These are phyloP conservation scores for Botrytis pseudocinerea DNA, from an alignment of 2,329 filamentous ascomycete genomes.

Conservation along the genomic window DNA sequence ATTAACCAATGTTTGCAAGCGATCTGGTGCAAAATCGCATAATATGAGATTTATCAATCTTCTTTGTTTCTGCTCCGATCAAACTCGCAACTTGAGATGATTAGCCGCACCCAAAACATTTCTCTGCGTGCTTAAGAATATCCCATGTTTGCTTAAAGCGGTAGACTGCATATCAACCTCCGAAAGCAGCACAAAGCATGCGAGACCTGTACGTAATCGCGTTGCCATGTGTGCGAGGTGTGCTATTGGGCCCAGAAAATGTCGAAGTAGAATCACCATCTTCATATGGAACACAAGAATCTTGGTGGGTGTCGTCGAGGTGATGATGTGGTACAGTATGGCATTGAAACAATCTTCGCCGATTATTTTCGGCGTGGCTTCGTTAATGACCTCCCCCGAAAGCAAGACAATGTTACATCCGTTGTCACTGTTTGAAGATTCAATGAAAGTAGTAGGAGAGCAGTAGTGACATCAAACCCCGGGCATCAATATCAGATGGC, in stretches of 20 bases:
- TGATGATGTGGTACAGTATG: not conserved
- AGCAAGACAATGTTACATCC: not conserved
- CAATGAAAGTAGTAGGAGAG: not conserved
- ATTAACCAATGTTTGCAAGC: not conserved
- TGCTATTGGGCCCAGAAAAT: not conserved
- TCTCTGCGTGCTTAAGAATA: not conserved
- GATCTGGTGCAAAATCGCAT: not conserved
- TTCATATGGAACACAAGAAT: not conserved
- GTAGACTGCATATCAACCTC: not conserved
- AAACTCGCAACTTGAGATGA: not conserved
- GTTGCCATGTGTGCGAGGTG: conserved; percentile 1
- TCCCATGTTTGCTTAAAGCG: not conserved
- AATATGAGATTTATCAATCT: not conserved
- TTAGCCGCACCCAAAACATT: not conserved
- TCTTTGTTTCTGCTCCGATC: not conserved
- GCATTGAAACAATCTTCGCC: conserved; percentile 6
- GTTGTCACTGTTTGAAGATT: not conserved
- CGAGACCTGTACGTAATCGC: not conserved
- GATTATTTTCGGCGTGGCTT: not conserved
- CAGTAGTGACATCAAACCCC: not conserved
- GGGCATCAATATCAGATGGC: not conserved
- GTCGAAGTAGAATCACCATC: not conserved
- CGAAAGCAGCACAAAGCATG: not conserved
- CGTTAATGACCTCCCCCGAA: not conserved
- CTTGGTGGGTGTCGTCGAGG: conserved; percentile 7